Evolutionary conservation across 805 yeast genomes (phyloP).

Genomic region (Teunomyces lycoperdinae): DNA sequence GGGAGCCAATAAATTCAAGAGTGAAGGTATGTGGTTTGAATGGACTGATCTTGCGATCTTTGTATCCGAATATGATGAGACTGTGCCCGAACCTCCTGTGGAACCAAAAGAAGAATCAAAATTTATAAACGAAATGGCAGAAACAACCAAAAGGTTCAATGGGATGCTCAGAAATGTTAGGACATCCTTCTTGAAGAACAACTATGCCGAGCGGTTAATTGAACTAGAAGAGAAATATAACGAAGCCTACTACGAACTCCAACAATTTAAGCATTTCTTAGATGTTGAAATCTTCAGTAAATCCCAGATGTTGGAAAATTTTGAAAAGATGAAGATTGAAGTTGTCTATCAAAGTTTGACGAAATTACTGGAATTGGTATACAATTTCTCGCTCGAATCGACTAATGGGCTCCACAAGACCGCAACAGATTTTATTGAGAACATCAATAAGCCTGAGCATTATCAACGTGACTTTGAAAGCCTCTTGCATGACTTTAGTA

Average conservation of each 20-base stretch:
- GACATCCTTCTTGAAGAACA: constrained; percentile 27
- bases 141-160: constrained; percentile 19
- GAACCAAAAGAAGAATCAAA: background rate
- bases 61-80: constrained; percentile 11
- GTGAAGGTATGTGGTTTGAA: constrained; percentile 45
- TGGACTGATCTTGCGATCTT: constrained; percentile 36
- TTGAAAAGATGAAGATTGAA: constrained; percentile 35
- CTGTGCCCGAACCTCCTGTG: background rate
- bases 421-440: constrained; percentile 19
- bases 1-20: constrained; percentile 33
- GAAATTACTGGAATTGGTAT: constrained; percentile 31
- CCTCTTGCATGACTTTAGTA: constrained; percentile 22
- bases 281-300: constrained; percentile 25
- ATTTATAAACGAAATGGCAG: constrained; percentile 11
- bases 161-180: constrained; percentile 32
- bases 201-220: constrained; percentile 24
- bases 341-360: constrained; percentile 31
- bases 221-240: constrained; percentile 31
- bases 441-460: constrained; percentile 17
- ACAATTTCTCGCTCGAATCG: constrained; percentile 23
- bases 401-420: constrained; percentile 22
- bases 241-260: constrained; percentile 33
- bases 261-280: constrained; percentile 26
- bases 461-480: constrained; percentile 23
- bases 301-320: constrained; percentile 26